These are phyloP conservation scores for Hepatocystis sp. DNA, from an alignment of 169 alveolate genomes.

Conservation along the genomic window DNA sequence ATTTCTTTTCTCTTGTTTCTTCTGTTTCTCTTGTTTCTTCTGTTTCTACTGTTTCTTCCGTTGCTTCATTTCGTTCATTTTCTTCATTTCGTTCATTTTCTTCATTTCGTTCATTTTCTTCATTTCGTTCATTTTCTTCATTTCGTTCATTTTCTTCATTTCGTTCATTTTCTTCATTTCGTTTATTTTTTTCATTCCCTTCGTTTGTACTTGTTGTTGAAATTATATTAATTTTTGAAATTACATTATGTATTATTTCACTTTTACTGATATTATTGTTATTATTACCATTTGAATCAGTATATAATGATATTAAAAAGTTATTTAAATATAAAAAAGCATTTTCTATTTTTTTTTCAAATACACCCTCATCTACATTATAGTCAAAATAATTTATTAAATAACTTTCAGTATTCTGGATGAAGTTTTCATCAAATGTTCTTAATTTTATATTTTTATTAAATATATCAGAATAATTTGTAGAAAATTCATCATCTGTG, in stretches of 20 bases:
- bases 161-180: no score
- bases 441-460: slow-evolving; percentile 11
- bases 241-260: slow-evolving; percentile 15
- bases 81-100: not conserved
- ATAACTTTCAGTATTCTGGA: slow-evolving; percentile 12
- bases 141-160: not conserved
- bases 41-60: no score
- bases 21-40: slow-evolving; percentile 9
- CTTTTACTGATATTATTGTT: slow-evolving; percentile 5
- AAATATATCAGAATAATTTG: not conserved
- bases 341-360: slow-evolving; percentile 61
- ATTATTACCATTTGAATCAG: not conserved
- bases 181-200: no score
- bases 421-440: not conserved
- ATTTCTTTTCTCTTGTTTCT: slow-evolving; percentile 15
- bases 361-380: slow-evolving; percentile 21
- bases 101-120: no score
- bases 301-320: slow-evolving; percentile 27
- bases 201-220: no score
- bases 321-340: slow-evolving; percentile 52
- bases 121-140: no score
- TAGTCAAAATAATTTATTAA: slow-evolving; percentile 65
- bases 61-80: no score
- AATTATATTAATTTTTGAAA: not conserved
- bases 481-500: slow-evolving; percentile 25